Evolutionary conservation across 148 eudicot genomes (phyloP), one percentile per base, ranked within the genome.

Genomic region (Hydrangea macrophylla): DNA sequence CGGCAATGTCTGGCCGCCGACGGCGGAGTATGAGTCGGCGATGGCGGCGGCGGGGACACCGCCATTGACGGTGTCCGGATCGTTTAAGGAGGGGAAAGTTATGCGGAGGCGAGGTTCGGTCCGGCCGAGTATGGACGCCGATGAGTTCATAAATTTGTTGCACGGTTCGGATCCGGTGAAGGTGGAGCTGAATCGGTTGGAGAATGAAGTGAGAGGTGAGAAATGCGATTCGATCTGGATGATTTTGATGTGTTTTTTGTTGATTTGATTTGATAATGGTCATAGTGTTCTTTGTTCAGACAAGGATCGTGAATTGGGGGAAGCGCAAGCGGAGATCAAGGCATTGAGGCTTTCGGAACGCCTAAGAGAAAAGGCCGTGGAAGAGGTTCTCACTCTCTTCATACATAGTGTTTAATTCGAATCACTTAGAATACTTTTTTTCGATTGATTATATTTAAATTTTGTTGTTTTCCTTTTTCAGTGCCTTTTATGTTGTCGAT

Each of bases 141-240:
- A 92, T 35, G 97, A 92, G 58, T 89, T 86, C 73, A 27, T 92
- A 7, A 89, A 80, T 62, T 63, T 85, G 67, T 88, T 92, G 50
- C 97, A 92, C 60, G 97, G 96, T 11, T 92, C 97, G 88, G 97
- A 92, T 92, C 97, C 97, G 85, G 92, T 92, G 73, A 89, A 85
- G 75, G 66, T 92, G 55, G 97, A 92, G 83, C 87, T 92, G 23
- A 92, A 89, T 82, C 88, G 97, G 22, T 73, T 92, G 50, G 97
- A 92, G 77, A 92, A 92, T 76, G 97, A 89, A 77, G 92, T 85
- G 50, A 81, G 90, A 85, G 97, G 97, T 92, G 42, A 79, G 79
- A 72, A n/a, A 53, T 71, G 73, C 66, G 58, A 54, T 75, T 69
- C 54, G 83, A 79, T 83, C 79, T 58, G 42, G 42, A 58, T 31